phyloP scores from a whole-genome alignment of 352 stramenopile species.

The Globisporangium carolinianum region DNA sequence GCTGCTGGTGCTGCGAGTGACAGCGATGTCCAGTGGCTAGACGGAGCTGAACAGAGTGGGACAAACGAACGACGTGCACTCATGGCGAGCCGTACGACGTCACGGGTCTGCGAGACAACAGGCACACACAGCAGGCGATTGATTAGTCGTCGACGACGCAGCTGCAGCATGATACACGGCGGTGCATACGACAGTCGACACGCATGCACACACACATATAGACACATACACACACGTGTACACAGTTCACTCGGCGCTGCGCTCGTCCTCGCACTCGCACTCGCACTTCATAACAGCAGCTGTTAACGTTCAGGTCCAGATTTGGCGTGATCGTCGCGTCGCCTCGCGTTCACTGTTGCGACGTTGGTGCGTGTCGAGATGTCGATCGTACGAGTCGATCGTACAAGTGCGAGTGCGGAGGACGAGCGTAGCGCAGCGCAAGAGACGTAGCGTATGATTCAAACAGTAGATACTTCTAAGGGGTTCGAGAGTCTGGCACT shows the following conservation, averaged over 20 bases:
- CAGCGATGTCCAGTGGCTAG: too few species aligned
- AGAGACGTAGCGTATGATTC: not conserved
- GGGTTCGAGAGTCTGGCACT: not conserved
- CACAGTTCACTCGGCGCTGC: too few species aligned
- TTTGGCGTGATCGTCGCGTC: too few species aligned
- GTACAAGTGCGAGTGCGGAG: not conserved
- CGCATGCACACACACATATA: not conserved
- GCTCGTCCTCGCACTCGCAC: too few species aligned
- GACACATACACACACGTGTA: not conserved
- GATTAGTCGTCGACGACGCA: constrained; percentile 11
- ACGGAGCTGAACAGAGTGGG: not conserved
- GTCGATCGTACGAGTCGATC: not conserved
- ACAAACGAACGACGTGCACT: not conserved
- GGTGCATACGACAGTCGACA: constrained; percentile 1
- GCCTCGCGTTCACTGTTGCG: too few species aligned
- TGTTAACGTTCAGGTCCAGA: too few species aligned
- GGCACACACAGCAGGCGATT: not conserved
- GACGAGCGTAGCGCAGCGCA: not conserved
- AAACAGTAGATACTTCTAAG: not conserved
- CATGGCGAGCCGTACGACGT: constrained; percentile 10
- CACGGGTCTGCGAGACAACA: constrained; percentile 1
- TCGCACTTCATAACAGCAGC: too few species aligned
- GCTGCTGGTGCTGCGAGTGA: too few species aligned
- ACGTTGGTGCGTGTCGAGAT: too few species aligned
- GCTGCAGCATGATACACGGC: constrained; percentile 1